Evolutionary conservation across 2,329 filamentous ascomycete genomes (phyloP).

Genomic region (Cordyceps fumosorosea): DNA sequence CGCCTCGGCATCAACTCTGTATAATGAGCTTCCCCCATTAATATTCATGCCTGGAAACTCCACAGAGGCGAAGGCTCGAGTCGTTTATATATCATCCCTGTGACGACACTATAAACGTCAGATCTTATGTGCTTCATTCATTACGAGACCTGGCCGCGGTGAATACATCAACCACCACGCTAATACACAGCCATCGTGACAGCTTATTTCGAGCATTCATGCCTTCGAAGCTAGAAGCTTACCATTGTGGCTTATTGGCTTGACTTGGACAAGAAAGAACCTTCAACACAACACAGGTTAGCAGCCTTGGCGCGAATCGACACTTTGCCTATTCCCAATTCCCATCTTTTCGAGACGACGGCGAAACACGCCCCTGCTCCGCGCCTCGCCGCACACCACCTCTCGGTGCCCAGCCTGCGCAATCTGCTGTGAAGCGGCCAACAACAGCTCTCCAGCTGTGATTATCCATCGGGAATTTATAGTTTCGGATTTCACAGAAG

Average conservation of each 20-base stretch:
- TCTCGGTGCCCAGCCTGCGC: background rate
- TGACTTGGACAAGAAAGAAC: background rate
- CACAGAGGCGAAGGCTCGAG: slow-evolving; percentile 7
- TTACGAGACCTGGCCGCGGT: background rate
- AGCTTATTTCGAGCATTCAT: slow-evolving; percentile 2
- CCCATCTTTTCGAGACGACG: slow-evolving; percentile 11
- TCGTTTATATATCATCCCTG: slow-evolving; percentile 14
- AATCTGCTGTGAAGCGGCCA: background rate
- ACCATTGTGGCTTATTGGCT: background rate
- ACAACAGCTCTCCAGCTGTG: background rate
- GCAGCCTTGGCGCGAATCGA: slow-evolving; percentile 2
- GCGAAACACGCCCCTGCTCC: slow-evolving; percentile 13
- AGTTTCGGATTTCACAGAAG: slow-evolving; percentile 4
- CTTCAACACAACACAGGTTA: background rate
- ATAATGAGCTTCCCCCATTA: slow-evolving; percentile 12
- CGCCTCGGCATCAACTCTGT: slow-evolving; percentile 12
- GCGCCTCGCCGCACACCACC: slow-evolving; percentile 7
- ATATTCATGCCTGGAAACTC: slow-evolving; percentile 10
- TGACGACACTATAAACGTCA: slow-evolving; percentile 12
- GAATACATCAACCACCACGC: background rate
- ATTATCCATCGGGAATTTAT: slow-evolving; percentile 4
- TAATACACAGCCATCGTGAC: background rate
- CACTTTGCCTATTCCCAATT: slow-evolving; percentile 1
- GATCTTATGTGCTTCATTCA: slow-evolving; percentile 12
- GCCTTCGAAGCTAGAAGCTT: background rate